A percentile compares a stretch with the other conserved stretches of the same genome.
phyloP scores from a whole-genome alignment of 176 grass and related monocot genomes.

The Puccinellia tenuiflora region DNA sequence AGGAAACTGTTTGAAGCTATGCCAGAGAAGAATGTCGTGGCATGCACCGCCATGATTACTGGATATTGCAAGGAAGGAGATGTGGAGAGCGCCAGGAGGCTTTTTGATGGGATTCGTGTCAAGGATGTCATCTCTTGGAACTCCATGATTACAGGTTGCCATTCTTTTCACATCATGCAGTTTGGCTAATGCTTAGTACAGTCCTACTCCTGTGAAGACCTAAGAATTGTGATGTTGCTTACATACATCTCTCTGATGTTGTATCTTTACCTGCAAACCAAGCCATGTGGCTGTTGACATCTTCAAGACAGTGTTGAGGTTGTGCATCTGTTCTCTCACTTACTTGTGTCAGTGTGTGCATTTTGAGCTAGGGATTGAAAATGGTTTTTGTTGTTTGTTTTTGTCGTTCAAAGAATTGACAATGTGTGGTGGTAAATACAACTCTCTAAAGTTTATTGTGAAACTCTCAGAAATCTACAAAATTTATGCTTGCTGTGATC shows the following conservation, averaged over 20 bases:
- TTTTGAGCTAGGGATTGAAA: not conserved
- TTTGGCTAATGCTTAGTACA: not conserved
- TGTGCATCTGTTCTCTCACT: not conserved
- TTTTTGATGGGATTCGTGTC: conserved; percentile 60
- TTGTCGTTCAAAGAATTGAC: not conserved
- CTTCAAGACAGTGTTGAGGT: not conserved
- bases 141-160: conserved; percentile 45
- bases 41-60: conserved; percentile 61
- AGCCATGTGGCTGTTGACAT: not conserved
- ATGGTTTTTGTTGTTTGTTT: not conserved
- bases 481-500: not conserved
- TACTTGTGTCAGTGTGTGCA: not conserved
- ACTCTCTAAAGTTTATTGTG: not conserved
- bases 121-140: conserved; percentile 91
- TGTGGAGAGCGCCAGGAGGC: conserved; percentile 43
- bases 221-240: not conserved
- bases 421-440: not conserved
- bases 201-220: not conserved
- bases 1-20: conserved; percentile 54
- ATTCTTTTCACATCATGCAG: not conserved
- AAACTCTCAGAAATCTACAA: not conserved
- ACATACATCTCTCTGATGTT: not conserved
- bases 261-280: not conserved
- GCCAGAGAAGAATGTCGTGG: conserved; percentile 70
- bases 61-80: conserved; percentile 65